Base-by-base conservation (phyloP, 1,284 basidiomycete species). In the Microbotryum intermedium region DNA sequence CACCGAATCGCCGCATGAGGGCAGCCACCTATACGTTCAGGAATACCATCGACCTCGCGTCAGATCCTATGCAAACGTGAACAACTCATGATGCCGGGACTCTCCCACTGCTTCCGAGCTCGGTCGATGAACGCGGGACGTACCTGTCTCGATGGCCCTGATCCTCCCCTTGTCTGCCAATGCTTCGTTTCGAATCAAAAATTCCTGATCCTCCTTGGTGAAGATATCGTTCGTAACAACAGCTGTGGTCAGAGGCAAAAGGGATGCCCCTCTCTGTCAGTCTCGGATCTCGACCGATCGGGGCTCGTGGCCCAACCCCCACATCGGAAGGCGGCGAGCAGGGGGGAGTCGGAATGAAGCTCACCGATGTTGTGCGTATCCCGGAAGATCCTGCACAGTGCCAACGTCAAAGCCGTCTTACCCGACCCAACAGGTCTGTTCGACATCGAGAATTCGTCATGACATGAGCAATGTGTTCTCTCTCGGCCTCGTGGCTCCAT, bases 191-290 rank as follows among this genome's bases (percentile, higher is more conserved):
- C 84, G 85, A 72, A 97, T 94, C 43, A 98, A 79, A 75, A 98
- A 98, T 74, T 98, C 93, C 74, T 95, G 92, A 73, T 98, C 94
- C 75, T 98, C 94, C 8, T 71, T 65, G 4, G 94, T 98, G 76
- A 97, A 95, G 72, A 97, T 97, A 76, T 97, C 92, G 76, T 97
- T 97, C 10, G 92, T 95, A 20, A 93, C 88, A 3, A 90, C 90
- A 34, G 88, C 90, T 94, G 69, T 39, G 8, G 18, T 43, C 9
- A 11, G n/a, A 47, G 47, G 21, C n/a, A 28, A 28, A 6, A n/a
- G 6, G 25, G 47, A 13, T 25, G 25, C 34, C 34, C 11, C 34
- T 39, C 34, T 39, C 34, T 39, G 34, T 39, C 34, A 39, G 34
- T 39, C 34, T 39, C 34, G 9, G 34, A 39, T 16, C 11, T 39